Base-by-base conservation (phyloP, 768 basidiomycete genomes). In the Leucocoprinus birnbaumii region DNA sequence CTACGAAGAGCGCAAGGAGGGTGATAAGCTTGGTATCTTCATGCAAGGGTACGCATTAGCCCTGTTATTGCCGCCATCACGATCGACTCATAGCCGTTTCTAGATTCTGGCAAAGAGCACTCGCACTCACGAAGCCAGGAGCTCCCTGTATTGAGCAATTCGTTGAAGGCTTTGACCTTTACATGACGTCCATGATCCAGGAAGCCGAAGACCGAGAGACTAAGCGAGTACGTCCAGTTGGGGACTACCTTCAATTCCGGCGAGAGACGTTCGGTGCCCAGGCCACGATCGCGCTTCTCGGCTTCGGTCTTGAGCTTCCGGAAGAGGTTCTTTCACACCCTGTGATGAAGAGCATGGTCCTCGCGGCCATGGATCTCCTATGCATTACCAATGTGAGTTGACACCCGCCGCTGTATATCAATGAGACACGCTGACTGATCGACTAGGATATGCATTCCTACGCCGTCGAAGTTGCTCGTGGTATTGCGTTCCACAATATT, bases 361-460 rank as follows among this genome's bases (percentile, higher is more conserved):
- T 53, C 18, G 49, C 45, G 1, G 62, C 60, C 21, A 51, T 58
- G 41, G 62, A 63, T 3, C 48, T 64, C 2, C 50, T 63, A 26
- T 52, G 57, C 18, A 21, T 63, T 35, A 60, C 48, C 24, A 64
- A 62, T 18, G 63, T 64, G 19, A 48, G 61, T 50, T 2, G 6
- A 14, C 19, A 14, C n/a, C n/a, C n/a, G n/a, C n/a, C n/a, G 26
- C 26, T 49, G 48, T 22, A 11, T 5, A 24, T 1, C 38, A 16
- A 27, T 18, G 27, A 19, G 13, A 13, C 7, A 6, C 5, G 7
- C 54, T 55, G 10, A 49, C 14, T 2, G 13, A 9, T 18, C 42
- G 24, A 27, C 3, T 35, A 65, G 65, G 65, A 65, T 42, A 57
- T 65, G 34, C 51, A 57, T 42, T 65, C 65, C 2, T 65, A 65